Percentiles rank a stretch among this genome's conserved stretches.
Evolutionary conservation across 768 basidiomycete species (phyloP).

Genomic region (Melanogaster broomeanus): DNA sequence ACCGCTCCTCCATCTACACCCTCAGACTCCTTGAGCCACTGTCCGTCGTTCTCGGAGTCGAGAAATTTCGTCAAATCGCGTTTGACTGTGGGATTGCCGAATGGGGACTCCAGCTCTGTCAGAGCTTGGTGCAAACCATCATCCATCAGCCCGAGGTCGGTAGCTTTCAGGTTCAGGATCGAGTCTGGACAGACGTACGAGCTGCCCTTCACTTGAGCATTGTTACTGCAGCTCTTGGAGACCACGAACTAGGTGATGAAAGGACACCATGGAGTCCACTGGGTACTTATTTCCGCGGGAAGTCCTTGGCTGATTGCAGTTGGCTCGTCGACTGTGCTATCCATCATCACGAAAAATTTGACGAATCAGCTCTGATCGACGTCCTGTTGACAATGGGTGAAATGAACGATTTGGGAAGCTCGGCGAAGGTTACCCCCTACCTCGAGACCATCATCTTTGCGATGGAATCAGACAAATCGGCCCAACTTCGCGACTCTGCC

Average conservation of each 20-base stretch:
- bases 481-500: conserved; percentile 6
- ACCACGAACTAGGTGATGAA: neutral
- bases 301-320: neutral
- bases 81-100: conserved; percentile 1
- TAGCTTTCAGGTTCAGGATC: neutral
- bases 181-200: conserved; percentile 1
- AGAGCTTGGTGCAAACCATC: neutral
- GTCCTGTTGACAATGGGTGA: conserved; percentile 6
- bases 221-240: neutral
- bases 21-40: conserved; percentile 3
- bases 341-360: neutral
- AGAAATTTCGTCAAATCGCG: conserved; percentile 1
- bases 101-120: conserved; percentile 1
- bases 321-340: conserved; percentile 3
- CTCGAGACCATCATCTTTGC: conserved; percentile 1
- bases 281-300: neutral
- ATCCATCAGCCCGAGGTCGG: conserved; percentile 3
- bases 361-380: conserved; percentile 2
- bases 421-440: neutral
- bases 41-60: neutral
- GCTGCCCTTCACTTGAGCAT: conserved; percentile 5
- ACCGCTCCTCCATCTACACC: conserved; percentile 2
- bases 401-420: neutral
- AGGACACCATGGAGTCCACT: neutral
- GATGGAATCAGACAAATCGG: conserved; percentile 1